A percentile compares a stretch with the other conserved stretches of the same genome.
Evolutionary conservation across 2,329 filamentous ascomycete genomes (phyloP).

Genomic region (Fusarium sp.): DNA sequence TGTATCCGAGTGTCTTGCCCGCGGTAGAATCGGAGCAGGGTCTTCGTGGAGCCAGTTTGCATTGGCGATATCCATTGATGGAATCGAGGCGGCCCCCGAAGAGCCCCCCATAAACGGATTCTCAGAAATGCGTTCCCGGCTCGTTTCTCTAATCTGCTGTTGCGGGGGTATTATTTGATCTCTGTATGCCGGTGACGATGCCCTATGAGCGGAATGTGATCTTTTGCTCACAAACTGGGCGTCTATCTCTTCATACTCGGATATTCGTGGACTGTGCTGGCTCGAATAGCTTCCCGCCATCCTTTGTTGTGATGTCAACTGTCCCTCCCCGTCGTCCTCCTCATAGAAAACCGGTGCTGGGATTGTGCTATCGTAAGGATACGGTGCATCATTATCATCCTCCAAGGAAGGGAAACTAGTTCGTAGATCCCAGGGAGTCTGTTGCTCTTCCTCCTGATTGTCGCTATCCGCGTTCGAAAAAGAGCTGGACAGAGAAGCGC

Average conservation of each 20-base stretch:
- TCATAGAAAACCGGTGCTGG: constrained; percentile 27
- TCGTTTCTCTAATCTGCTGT: constrained; percentile 4
- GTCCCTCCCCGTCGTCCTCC: constrained; percentile 13
- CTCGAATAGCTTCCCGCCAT: constrained; percentile 2
- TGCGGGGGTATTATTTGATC: constrained; percentile 1
- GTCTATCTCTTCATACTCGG: constrained; percentile 8
- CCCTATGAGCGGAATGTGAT: not conserved
- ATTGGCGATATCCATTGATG: constrained; percentile 27
- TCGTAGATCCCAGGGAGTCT: constrained; percentile 25
- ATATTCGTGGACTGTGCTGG: constrained; percentile 7
- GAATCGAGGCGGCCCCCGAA: constrained; percentile 18
- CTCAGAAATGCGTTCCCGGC: constrained; percentile 23
- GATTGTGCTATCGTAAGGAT: constrained; percentile 39
- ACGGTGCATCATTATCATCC: constrained; percentile 32
- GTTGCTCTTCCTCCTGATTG: constrained; percentile 15
- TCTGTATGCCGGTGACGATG: not conserved
- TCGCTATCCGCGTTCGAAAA: constrained; percentile 26
- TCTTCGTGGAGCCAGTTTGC: constrained; percentile 30
- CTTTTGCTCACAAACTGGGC: not conserved
- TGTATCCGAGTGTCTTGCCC: constrained; percentile 31
- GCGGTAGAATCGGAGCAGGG: not conserved
- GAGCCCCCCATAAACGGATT: constrained; percentile 35
- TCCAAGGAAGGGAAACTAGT: constrained; percentile 27
- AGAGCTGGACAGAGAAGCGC: constrained; percentile 37
- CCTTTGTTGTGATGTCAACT: not conserved